A percentile compares a stretch with the other conserved stretches of the same genome.
Evolutionary conservation across 2,329 filamentous ascomycete species (phyloP).

Genomic region (Penicillium crustosum): DNA sequence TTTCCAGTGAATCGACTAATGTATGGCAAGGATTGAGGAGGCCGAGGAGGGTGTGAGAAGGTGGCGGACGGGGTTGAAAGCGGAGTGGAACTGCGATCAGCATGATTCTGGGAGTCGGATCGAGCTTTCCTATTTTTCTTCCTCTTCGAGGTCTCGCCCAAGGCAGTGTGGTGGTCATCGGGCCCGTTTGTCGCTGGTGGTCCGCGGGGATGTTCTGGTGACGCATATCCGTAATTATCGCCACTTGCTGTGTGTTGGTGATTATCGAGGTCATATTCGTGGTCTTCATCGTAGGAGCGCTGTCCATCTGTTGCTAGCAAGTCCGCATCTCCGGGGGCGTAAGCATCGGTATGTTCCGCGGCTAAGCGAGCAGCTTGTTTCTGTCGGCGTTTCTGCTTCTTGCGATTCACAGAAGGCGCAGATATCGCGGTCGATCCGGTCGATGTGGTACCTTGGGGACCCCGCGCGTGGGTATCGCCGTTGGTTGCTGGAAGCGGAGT

Average conservation of each 20-base stretch:
- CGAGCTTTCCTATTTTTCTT: conserved; percentile 43
- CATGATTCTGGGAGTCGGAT: conserved; percentile 36
- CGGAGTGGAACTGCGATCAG: conserved; percentile 42
- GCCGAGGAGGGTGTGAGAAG: conserved; percentile 43
- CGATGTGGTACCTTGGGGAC: conserved; percentile 22
- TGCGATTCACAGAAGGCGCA: conserved; percentile 66
- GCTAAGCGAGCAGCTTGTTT: conserved; percentile 75
- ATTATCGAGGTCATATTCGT: conserved; percentile 35
- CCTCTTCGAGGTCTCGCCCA: conserved; percentile 41
- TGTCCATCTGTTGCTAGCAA: conserved; percentile 29
- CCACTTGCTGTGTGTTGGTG: conserved; percentile 51
- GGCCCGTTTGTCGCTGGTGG: conserved; percentile 20
- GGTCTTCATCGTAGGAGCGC: conserved; percentile 33
- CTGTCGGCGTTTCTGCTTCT: conserved; percentile 90
- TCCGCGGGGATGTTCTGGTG: conserved; percentile 22
- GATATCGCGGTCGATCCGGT: conserved; percentile 13
- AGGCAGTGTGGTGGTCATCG: conserved; percentile 24
- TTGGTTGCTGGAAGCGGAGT: conserved; percentile 31
- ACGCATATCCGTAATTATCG: conserved; percentile 55
- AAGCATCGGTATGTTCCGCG: conserved; percentile 49
- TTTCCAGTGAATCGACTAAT: conserved; percentile 45
- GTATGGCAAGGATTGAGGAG: conserved; percentile 46
- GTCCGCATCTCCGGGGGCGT: conserved; percentile 28
- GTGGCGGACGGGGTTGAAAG: conserved; percentile 47
- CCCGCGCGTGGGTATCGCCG: conserved; percentile 29